Conservation (phyloP, 352 stramenopile genomes). For the Globisporangium solare region DNA sequence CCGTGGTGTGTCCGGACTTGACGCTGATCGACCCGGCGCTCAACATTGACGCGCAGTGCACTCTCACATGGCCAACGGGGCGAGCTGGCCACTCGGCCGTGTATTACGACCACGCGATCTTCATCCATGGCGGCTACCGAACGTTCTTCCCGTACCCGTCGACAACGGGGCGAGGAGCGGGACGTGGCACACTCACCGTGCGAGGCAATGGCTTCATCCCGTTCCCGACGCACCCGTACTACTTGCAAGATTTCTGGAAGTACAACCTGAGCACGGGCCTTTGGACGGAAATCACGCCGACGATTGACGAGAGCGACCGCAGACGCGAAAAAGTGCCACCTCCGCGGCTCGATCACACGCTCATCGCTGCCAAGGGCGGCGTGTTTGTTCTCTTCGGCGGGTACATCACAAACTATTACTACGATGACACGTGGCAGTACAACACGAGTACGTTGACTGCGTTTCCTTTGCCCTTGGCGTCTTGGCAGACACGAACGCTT, state of each 20-base stretch:
- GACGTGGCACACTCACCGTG: constrained; percentile 46
- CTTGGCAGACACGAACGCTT: neutral
- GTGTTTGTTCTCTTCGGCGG: constrained; percentile 92
- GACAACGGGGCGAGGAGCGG: constrained; percentile 78
- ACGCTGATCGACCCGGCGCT: constrained; percentile 54
- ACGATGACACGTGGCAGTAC: constrained; percentile 95
- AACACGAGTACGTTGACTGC: constrained; percentile 75
- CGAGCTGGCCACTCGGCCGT: constrained; percentile 85
- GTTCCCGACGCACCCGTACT: constrained; percentile 92
- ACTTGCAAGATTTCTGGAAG: constrained; percentile 92
- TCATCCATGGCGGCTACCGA: constrained; percentile 92
- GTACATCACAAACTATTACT: constrained; percentile 92
- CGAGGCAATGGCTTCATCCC: constrained; percentile 69
- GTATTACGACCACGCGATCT: constrained; percentile 68
- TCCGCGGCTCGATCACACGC: constrained; percentile 75
- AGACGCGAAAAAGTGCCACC: constrained; percentile 31
- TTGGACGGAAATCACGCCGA: constrained; percentile 69
- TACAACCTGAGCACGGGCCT: constrained; percentile 84
- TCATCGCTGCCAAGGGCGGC: constrained; percentile 61
- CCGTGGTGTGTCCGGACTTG: constrained; percentile 53
- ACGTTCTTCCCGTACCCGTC: constrained; percentile 95
- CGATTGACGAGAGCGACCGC: constrained; percentile 12
- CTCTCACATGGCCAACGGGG: constrained; percentile 82
- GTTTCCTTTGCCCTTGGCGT: neutral
- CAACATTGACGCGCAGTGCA: constrained; percentile 66